A percentile compares a stretch with the other conserved stretches of the same genome.
Conservation (phyloP, 345 rosid species). For the Jatropha curcas region DNA sequence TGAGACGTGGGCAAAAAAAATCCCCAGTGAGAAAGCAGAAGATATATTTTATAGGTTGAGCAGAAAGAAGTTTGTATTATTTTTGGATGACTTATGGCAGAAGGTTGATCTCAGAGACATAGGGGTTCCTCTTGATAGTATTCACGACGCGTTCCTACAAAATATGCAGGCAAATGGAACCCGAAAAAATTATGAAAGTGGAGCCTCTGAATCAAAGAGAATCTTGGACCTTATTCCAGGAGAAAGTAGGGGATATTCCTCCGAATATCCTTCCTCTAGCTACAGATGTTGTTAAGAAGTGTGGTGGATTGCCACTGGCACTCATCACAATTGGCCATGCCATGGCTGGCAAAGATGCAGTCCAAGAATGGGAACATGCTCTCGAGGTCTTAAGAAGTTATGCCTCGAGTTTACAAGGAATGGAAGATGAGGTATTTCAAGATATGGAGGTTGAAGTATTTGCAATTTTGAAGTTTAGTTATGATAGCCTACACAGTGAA, state of each 20-base stretch:
- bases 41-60: not conserved
- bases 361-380: slow-evolving; percentile 17
- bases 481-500: not conserved
- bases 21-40: not conserved
- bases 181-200: not conserved
- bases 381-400: not conserved
- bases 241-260: slow-evolving; percentile 5
- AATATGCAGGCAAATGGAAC: not conserved
- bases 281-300: too few species aligned
- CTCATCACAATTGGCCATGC: slow-evolving; percentile 19
- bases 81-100: slow-evolving; percentile 2
- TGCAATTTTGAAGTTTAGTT: not conserved
- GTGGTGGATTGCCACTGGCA: slow-evolving; percentile 27
- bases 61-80: slow-evolving; percentile 4
- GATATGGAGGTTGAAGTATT: not conserved
- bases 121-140: slow-evolving; percentile 2
- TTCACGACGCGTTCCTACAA: not conserved
- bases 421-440: slow-evolving; percentile 2
- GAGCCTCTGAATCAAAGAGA: not conserved
- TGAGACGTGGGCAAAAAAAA: slow-evolving; percentile 28
- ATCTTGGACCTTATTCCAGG: not conserved
- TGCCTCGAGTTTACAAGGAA: not conserved
- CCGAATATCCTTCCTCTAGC: too few species aligned
- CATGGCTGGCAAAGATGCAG: slow-evolving; percentile 5
- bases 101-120: not conserved